Evolutionary conservation across 805 yeast genomes (phyloP), one percentile per base, ranked within the genome.

Genomic region (Wickerhamiella lipophila): DNA sequence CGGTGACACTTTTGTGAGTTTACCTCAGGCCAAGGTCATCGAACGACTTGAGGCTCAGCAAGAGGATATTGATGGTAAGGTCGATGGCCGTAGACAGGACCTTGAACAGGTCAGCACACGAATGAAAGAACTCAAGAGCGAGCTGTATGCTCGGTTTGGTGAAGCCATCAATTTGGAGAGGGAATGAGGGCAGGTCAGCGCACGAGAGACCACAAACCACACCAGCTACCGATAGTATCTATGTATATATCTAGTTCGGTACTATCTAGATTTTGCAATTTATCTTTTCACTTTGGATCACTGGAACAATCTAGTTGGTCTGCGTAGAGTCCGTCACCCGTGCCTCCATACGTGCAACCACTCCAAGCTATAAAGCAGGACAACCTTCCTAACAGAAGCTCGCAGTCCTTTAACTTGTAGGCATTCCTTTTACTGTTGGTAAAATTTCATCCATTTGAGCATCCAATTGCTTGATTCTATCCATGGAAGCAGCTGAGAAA

Each of bases 61-160:
- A 42, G 81, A 73, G 49, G 59, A 53, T 5, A 62, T 84, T 39
- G 81, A 78, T 38, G 62, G 48, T 2, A 69, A 69, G 42, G 74
- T 87, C 19, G 69, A 64, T 1, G 60, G 59, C 1, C 56, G 75
- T 22, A 78, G 77, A 34, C 58, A 60, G 2, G 61, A 72, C 51
- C 68, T 83, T 29, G 76, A 70, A 1, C 69, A 61, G 1, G 67
- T 80, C 30, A 79, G 79, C 52, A 72, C 70, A 3, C 67, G 74
- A 51, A 69, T 89, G 64, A 63, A 64, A 8, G 73, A 64, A 25
- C 72, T 89, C 58, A 89, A 89, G 67, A 73, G 75, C 29, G 72
- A 70, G n/a, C 69, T 89, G 49, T 92, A 89, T 60, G 85, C 84
- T 15, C 86, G 83, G 63, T 92, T 89, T 61, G 98, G 97, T 22